Percentiles rank a stretch among this genome's conserved stretches.
These are phyloP conservation scores for Torulaspora pretoriensis DNA, from an alignment of 1,139 yeast species.

Conservation along the genomic window DNA sequence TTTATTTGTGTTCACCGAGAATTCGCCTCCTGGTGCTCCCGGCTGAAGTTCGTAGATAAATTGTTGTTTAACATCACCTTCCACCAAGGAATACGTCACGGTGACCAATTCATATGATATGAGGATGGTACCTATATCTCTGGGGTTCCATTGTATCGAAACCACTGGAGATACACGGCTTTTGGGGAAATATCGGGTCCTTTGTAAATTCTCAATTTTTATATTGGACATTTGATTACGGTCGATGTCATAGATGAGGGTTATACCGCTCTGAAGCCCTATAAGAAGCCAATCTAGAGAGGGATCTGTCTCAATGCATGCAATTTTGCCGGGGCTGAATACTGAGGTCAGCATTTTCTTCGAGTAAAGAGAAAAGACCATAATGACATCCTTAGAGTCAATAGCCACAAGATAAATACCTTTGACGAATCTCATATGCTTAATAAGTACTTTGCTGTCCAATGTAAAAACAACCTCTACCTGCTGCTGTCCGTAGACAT, in stretches of 20 bases:
- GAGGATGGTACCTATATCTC: conserved; percentile 77
- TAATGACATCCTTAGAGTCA: conserved; percentile 51
- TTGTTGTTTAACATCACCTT: conserved; percentile 51
- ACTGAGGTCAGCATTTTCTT: conserved; percentile 51
- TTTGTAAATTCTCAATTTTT: conserved; percentile 70
- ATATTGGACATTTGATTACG: conserved; percentile 63
- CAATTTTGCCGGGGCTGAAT: conserved; percentile 60
- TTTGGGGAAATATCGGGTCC: conserved; percentile 36
- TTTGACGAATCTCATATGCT: conserved; percentile 60
- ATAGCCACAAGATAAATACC: conserved; percentile 76
- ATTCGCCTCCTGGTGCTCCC: conserved; percentile 62
- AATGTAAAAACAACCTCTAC: conserved; percentile 69
- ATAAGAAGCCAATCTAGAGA: conserved; percentile 80
- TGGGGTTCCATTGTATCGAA: conserved; percentile 74
- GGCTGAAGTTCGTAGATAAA: conserved; percentile 58
- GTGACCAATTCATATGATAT: conserved; percentile 71
- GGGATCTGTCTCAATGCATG: conserved; percentile 73
- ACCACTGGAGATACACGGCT: conserved; percentile 53
- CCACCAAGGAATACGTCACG: conserved; percentile 61
- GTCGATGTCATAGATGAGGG: conserved; percentile 79
- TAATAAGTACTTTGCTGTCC: conserved; percentile 49
- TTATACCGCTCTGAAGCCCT: conserved; percentile 74
- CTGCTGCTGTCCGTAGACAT: conserved; percentile 79
- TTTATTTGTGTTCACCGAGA: conserved; percentile 18
- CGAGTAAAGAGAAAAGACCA: conserved; percentile 65